phyloP scores from a whole-genome alignment of 139 green algal genomes.

The Chlorokybus atmophyticus region DNA sequence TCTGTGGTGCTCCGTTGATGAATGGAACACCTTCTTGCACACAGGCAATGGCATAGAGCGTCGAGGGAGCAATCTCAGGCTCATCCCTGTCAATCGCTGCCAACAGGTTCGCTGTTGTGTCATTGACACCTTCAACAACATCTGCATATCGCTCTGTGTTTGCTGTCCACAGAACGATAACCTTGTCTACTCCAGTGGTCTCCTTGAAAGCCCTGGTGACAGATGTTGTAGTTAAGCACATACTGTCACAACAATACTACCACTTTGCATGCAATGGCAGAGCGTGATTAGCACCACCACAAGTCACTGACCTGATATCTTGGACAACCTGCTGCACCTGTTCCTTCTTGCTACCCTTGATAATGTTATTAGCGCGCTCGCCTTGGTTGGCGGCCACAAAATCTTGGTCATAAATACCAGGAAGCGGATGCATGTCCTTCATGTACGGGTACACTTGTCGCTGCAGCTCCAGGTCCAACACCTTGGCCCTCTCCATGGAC shows the following conservation, averaged over 20 bases:
- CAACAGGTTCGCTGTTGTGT: slow-evolving; percentile 86
- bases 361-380: slow-evolving; percentile 77
- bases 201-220: slow-evolving; percentile 30
- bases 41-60: slow-evolving; percentile 81
- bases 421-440: slow-evolving; percentile 79
- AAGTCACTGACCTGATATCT: slow-evolving; percentile 51
- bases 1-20: slow-evolving; percentile 95
- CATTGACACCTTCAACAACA: slow-evolving; percentile 80
- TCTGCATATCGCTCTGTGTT: slow-evolving; percentile 97
- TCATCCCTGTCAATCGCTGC: slow-evolving; percentile 66
- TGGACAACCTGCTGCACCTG: slow-evolving; percentile 65
- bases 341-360: slow-evolving; percentile 85
- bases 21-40: slow-evolving; percentile 89
- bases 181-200: slow-evolving; percentile 33
- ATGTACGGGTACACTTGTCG: slow-evolving; percentile 88
- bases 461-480: slow-evolving; percentile 95
- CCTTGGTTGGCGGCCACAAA: slow-evolving; percentile 97
- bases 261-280: background rate
- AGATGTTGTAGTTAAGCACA: background rate
- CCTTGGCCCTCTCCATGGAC: slow-evolving; percentile 56
- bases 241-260: background rate
- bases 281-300: background rate
- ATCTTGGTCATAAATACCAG: slow-evolving; percentile 85
- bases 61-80: slow-evolving; percentile 85
- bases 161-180: slow-evolving; percentile 95